Conservation (phyloP, 202 grass and related monocot species). For the Setaria italica region DNA sequence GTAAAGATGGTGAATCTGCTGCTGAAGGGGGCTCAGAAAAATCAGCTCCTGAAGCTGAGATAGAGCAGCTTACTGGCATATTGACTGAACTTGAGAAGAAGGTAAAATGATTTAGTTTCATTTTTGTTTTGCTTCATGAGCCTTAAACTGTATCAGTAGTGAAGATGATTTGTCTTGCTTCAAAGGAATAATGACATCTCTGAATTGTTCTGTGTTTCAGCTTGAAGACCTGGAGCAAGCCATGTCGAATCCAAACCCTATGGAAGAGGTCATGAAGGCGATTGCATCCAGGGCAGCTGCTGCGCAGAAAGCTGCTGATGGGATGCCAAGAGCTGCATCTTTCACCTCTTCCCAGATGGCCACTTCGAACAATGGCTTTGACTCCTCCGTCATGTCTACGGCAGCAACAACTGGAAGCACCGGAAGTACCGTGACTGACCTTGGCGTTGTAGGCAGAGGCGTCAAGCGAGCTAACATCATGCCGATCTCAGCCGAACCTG, state of each 20-base stretch:
- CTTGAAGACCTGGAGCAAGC: constrained; percentile 89
- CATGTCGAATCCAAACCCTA: constrained; percentile 43
- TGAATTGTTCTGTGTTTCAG: constrained; percentile 55
- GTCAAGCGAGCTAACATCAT: constrained; percentile 75
- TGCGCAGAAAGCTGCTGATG: constrained; percentile 46
- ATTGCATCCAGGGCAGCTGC: constrained; percentile 43
- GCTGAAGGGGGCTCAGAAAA: constrained; percentile 52
- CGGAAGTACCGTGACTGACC: constrained; percentile 72
- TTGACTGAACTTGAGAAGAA: constrained; percentile 91
- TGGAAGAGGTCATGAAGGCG: constrained; percentile 55
- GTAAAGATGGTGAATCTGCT: constrained; percentile 49
- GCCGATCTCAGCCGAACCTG: constrained; percentile 45
- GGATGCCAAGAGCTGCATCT: constrained; percentile 58
- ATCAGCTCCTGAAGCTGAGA: constrained; percentile 58
- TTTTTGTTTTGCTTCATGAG: constrained; percentile 16
- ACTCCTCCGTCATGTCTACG: constrained; percentile 74
- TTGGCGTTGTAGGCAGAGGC: constrained; percentile 89
- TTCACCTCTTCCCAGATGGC: constrained; percentile 76
- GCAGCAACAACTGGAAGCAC: constrained; percentile 67
- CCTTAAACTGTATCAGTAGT: neutral
- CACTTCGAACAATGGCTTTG: constrained; percentile 60
- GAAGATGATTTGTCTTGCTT: constrained; percentile 22
- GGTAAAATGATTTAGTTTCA: constrained; percentile 44
- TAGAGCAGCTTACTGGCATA: constrained; percentile 69
- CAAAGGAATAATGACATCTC: constrained; percentile 16